These are phyloP conservation scores for Agaricus bisporus DNA, from an alignment of 768 basidiomycete species.

Conservation along the genomic window DNA sequence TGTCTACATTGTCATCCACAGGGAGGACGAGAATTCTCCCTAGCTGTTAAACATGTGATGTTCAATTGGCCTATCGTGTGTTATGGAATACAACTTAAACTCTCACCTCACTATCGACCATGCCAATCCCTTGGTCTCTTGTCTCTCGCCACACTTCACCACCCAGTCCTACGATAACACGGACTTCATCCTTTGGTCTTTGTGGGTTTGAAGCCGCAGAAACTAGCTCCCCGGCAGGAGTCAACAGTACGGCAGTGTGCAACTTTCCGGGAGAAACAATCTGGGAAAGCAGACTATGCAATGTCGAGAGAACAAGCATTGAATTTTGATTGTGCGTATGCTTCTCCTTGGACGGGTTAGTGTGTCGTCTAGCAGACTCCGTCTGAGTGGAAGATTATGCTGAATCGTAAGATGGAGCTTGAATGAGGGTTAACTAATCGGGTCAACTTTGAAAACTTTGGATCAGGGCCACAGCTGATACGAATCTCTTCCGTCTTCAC, in stretches of 20 bases:
- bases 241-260: constrained; percentile 69
- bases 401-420: too few relatives aligned
- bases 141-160: constrained; percentile 79
- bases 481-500: too few relatives aligned
- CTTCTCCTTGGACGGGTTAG: too few relatives aligned
- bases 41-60: constrained; percentile 43
- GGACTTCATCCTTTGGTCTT: constrained; percentile 65
- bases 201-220: constrained; percentile 53
- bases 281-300: constrained; percentile 61
- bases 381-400: too few relatives aligned
- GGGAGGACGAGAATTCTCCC: constrained; percentile 68
- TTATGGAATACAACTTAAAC: constrained; percentile 10
- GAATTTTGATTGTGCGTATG: background rate
- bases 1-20: constrained; percentile 35
- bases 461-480: too few relatives aligned
- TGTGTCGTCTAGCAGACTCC: too few relatives aligned
- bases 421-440: too few relatives aligned
- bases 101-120: constrained; percentile 73
- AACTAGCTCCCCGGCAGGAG: constrained; percentile 69
- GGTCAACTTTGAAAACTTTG: too few relatives aligned
- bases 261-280: constrained; percentile 52
- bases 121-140: constrained; percentile 54
- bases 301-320: constrained; percentile 67
- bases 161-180: constrained; percentile 65
- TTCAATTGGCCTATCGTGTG: background rate